Base-by-base conservation (phyloP, 2,329 filamentous ascomycete species). In the Colletotrichum liriopes region DNA sequence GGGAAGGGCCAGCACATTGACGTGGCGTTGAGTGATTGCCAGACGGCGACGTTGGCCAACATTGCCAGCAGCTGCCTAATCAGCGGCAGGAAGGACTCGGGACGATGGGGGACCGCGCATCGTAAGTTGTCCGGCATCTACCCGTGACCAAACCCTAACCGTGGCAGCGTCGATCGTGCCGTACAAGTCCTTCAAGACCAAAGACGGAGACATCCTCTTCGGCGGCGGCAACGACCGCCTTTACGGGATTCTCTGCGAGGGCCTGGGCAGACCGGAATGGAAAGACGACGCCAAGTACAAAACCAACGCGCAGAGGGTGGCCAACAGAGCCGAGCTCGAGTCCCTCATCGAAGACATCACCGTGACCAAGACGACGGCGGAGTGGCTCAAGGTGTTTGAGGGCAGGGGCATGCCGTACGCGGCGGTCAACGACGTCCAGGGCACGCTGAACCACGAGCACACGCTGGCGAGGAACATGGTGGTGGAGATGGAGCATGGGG, bases 41-140 rank as follows among this genome's bases (percentile, higher is more conserved):
- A 99, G 80, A 95, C 96, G 23, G 96, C 95, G 0, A 98, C 95
- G 0, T 84, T 99, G 55, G 91, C 94, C n/a, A 99, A 98, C 80
- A 94, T 99, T 78, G 96, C 96, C 11, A 97, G 94, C 79, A 98
- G 95, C 72, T 94, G 93, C 72, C 85, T 99, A 52, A 93, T 98
- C 74, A 97, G 93, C 77, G 95, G 95, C 2, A 84, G 98, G 82
- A 93, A 92, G 76, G 96, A 99, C 80, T 90, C 91, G 0, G 96
- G 96, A 0, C 89, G 96, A 74, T 98, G 96, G 96, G 96, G 96
- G 8, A 99, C 96, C 4, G 96, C 96, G 54, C 96, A 99, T 86
- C 96, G 93, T 94, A 85, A 83, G 84, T 83, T 41, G n/a, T 16
- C 23, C 43, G 5, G 5, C 12, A 16, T 18, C n/a, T 41, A 16